Evolutionary conservation across 768 basidiomycete genomes (phyloP), one percentile per base, ranked within the genome.

Genomic region (Piloderma croceum): DNA sequence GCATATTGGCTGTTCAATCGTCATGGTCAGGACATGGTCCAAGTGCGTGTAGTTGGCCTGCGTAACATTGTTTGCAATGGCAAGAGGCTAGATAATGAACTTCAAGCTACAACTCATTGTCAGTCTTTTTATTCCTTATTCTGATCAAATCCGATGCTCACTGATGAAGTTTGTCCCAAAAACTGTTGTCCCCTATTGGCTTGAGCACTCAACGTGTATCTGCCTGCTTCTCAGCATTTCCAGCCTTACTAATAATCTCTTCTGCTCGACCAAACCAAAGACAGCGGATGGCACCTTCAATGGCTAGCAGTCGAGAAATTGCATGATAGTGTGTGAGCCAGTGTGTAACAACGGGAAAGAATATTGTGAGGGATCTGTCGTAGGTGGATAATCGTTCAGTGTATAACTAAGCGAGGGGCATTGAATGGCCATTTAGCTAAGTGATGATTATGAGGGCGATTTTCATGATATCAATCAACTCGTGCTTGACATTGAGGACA

Each of bases 361-460:
- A 31, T 3, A 48, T 22, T n/a, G 42, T 39, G 4, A 53, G 32
- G 6, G 23, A 10, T 19, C 49, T 49, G 12, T 47, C 43, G 12
- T 33, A 35, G 6, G 36, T 41, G 15, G 6, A 7, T 1, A 11
- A 7, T 38, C 49, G 47, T 37, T 48, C 37, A 1, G 24, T 15
- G 5, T 42, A 42, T 11, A 53, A 37, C 3, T 46, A 32, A 24
- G 45, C 54, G 6, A 59, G 54, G 1, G 52, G 54, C 5, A 29
- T 33, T 0, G 43, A 31, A 25, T 63, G 58, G 41, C 54, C 50
- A 22, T 53, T 55, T 21, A 62, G 56, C 59, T 58, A 63, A 27
- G 54, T 61, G 35, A 62, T 52, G 12, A 62, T 32, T 15, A 49
- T 47, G 1, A 48, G 12, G 1, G 54, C 61, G 3, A 42, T 3